Base-by-base conservation (phyloP, 345 rosid genomes). In the Eutrema yunnanense region DNA sequence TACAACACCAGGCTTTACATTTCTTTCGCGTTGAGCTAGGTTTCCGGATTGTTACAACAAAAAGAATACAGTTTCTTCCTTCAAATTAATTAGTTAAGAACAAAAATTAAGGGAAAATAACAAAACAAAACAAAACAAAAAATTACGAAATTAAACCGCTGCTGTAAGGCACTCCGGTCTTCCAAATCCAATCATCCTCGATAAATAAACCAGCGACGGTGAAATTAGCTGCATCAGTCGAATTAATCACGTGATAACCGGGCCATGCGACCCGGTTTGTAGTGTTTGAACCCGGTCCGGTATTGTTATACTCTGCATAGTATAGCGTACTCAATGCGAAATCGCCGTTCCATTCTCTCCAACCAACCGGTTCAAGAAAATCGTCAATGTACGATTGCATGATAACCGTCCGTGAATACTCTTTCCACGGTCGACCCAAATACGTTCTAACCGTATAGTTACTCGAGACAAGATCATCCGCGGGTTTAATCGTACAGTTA, bases 381-480 rank as follows among this genome's bases (percentile, higher is more conserved):
- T 79, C 54, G 14, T 75, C 96, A 57, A 90, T 65, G 67, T 51
- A 82, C 9, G 73, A 78, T 52, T 85, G 82, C 92, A 90, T 83
- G 46, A 71, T 78, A 40, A 93, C 87, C 0, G 96, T 83, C 44
- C 89, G 79, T 2, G 98, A 91, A 74, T 94, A 91, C 60, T 86
- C 80, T 75, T 91, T 94, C 98, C 98, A 94, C 12, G 96, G 98
- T 82, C 98, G 79, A 36, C 96, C 98, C 14, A 94, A 71, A 67
- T 80, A 94, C 9, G 97, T 90, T 13, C 30, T 9, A 22, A 89
- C 84, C 2, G 80, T 80, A 3, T 29, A 26, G 14, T 66, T 85
- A 80, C 82, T 77, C 4, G 86, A 72, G 42, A 84, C 86, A 37
- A 91, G 61, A 71, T 94, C 97, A 54, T 62, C 80, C 0, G 98